Evolutionary conservation across 1,139 yeast genomes (phyloP), one percentile per base, ranked within the genome.

Genomic region (Meyerozyma athensensis): DNA sequence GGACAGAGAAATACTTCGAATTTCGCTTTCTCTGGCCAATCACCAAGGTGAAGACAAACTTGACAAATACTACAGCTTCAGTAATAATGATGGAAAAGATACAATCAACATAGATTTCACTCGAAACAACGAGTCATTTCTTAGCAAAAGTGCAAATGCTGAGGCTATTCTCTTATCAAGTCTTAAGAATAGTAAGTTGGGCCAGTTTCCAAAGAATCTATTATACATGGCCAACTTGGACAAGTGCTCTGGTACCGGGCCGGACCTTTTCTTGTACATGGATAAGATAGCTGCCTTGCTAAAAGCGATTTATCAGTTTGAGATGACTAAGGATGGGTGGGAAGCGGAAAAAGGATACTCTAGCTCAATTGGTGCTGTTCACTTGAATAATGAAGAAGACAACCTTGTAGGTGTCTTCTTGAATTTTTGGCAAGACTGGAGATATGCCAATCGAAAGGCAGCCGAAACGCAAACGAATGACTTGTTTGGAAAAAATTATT

Each of bases 191-290:
- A 41, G 41, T 2, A 50, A 42, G 19, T 50, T 68, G 39, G 58
- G 59, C 28, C 43, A 51, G 6, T 69, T 70, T 37, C 71, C 74
- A 0, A 37, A 35, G 4, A 69, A 68, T 46, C 53, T 70, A 41
- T 57, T 57, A 34, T 64, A 62, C 39, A 54, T 70, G 41, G 65
- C 71, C 4, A 59, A 53, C 19, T 51, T 69, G 18, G 76, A 70
- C 43, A 48, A 63, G 28, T 61, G 71, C 5, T 41, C 47, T 3
- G 55, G 61, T 4, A 42, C 60, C 1, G 56, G 53, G 24, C 54
- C 55, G 13, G 68, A 68, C 43, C 50, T 66, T 36, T 64, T 67
- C 39, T 42, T 48, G 6, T 59, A 62, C 43, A 39, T 63, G 33
- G 70, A 66, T 36, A 51, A 54, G 31, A 39, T 65, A n/a, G 64